Percentiles rank a stretch among this genome's conserved stretches.
Conservation (phyloP, 2,329 filamentous ascomycete species). For the Biscogniauxia marginata region DNA sequence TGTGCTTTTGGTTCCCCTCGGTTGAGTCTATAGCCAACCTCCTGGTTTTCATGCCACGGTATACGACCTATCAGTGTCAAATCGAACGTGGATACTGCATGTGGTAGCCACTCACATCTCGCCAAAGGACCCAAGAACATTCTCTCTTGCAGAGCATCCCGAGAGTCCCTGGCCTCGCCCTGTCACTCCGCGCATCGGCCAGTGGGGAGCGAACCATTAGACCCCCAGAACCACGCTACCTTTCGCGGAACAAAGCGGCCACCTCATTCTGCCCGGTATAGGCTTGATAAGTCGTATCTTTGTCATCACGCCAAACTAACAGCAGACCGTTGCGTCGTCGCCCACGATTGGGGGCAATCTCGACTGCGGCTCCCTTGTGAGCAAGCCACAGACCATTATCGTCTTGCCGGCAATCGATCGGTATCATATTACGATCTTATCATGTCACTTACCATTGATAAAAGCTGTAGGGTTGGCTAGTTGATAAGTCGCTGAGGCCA, state of each 20-base stretch:
- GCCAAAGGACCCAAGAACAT: background rate
- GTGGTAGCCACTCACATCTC: background rate
- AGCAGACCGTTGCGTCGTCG: background rate
- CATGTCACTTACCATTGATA: background rate
- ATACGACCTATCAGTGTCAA: background rate
- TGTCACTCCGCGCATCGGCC: background rate
- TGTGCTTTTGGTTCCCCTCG: background rate
- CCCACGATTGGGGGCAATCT: background rate
- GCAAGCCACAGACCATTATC: background rate
- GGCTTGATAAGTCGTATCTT: background rate
- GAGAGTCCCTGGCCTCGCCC: background rate
- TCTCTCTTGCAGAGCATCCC: background rate
- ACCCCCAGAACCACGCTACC: background rate
- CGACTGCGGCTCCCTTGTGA: background rate
- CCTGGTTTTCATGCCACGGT: background rate
- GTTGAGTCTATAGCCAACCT: background rate
- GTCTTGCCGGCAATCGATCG: background rate
- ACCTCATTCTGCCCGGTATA: background rate
- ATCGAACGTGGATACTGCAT: background rate
- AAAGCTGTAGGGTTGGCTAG: background rate
- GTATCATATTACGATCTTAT: background rate
- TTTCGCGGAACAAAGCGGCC: background rate
- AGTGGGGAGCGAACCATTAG: background rate
- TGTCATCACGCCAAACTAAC: background rate
- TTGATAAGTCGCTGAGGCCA: background rate